phyloP scores from a whole-genome alignment of 768 basidiomycete genomes.

The Boletales sp. region DNA sequence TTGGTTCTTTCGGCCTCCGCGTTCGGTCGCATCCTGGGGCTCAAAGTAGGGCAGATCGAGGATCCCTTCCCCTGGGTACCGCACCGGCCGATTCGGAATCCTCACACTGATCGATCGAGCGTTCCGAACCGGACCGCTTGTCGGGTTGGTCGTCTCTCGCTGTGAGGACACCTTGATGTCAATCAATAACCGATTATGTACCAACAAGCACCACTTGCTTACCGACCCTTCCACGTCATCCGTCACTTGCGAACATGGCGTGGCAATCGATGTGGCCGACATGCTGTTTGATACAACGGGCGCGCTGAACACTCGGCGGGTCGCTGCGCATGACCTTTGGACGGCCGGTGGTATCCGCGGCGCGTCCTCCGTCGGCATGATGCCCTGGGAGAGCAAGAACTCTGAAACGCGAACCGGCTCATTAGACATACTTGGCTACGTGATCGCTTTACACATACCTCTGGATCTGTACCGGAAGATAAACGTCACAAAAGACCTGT shows the following conservation, averaged over 20 bases:
- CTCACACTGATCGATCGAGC: constrained; percentile 9
- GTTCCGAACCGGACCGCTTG: no score
- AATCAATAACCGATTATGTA: not conserved
- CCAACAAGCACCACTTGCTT: not conserved
- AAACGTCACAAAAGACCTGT: constrained; percentile 58
- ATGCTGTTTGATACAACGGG: not conserved
- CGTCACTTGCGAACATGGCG: no score
- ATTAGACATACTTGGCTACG: not conserved
- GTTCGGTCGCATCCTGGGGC: no score
- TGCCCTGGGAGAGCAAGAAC: constrained; percentile 51
- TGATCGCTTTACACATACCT: constrained; percentile 33
- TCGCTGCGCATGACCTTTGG: constrained; percentile 16
- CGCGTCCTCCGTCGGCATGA: constrained; percentile 34
- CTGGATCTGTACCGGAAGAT: constrained; percentile 60
- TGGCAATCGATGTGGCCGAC: no score
- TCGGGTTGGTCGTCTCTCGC: no score
- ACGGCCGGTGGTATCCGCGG: constrained; percentile 7
- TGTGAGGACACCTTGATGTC: not conserved
- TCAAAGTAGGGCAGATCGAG: constrained; percentile 7
- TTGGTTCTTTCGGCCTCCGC: no score
- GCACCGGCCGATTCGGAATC: not conserved
- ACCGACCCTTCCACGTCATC: not conserved
- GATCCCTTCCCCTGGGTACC: constrained; percentile 15
- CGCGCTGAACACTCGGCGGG: constrained; percentile 34
- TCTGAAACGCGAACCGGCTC: constrained; percentile 29